Evolutionary conservation across 2,329 filamentous ascomycete species (phyloP).

Genomic region (Cladosporium colombiae): DNA sequence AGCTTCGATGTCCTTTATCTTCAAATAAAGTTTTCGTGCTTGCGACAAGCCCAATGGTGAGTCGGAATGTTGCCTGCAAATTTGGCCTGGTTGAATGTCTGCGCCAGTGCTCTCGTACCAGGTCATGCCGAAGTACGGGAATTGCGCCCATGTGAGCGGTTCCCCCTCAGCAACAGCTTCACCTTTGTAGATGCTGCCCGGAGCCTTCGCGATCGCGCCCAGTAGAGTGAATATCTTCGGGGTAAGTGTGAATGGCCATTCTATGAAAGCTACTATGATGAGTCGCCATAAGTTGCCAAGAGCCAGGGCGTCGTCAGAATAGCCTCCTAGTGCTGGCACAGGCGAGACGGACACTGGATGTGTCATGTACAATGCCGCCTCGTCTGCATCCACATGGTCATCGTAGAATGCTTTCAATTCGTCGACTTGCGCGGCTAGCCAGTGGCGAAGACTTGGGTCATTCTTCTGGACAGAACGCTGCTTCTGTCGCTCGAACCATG

Average conservation of each 20-base stretch:
- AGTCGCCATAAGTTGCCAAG: neutral
- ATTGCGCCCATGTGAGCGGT: neutral
- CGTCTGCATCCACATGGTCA: neutral
- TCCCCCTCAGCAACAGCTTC: neutral
- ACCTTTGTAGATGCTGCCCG: neutral
- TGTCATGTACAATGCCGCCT: conserved; percentile 4
- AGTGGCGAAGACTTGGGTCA: neutral
- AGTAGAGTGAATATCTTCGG: neutral
- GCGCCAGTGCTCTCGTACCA: neutral
- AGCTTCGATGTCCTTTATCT: neutral
- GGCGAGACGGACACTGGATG: neutral
- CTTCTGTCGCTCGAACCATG: neutral
- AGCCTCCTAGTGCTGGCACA: neutral
- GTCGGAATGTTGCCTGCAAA: neutral
- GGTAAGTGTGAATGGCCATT: neutral
- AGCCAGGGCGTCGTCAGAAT: conserved; percentile 4
- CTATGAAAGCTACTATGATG: conserved; percentile 4
- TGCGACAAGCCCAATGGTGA: neutral
- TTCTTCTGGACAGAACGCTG: neutral
- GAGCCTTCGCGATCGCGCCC: neutral
- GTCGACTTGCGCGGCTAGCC: neutral
- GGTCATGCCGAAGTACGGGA: neutral
- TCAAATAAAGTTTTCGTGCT: neutral
- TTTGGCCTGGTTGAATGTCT: neutral
- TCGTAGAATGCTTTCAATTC: neutral